Percentiles rank a stretch among this genome's conserved stretches.
These are phyloP conservation scores for Xerocomus nothofagi DNA, from an alignment of 1,284 basidiomycete genomes.

Conservation along the genomic window DNA sequence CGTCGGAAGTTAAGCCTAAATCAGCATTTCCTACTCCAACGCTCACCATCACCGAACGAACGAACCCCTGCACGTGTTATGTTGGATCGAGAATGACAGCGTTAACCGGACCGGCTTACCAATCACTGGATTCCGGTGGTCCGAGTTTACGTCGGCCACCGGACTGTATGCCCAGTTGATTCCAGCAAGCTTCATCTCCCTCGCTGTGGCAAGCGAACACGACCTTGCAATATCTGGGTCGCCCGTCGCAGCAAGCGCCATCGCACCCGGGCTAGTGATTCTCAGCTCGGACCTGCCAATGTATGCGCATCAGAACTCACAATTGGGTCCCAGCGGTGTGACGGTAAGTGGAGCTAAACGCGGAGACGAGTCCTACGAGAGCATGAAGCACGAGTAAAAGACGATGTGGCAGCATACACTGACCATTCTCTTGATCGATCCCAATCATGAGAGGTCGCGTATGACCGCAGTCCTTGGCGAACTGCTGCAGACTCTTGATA, in stretches of 20 bases:
- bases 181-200: conserved; percentile 58
- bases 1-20: neutral
- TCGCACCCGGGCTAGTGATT: conserved; percentile 62
- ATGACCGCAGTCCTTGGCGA: conserved; percentile 60
- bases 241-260: conserved; percentile 62
- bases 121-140: conserved; percentile 67
- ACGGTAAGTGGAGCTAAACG: conserved; percentile 48
- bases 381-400: neutral
- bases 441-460: conserved; percentile 58
- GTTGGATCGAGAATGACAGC: neutral
- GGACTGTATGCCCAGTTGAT: conserved; percentile 73
- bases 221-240: conserved; percentile 46
- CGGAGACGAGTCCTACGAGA: conserved; percentile 58
- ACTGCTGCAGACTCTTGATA: conserved; percentile 48
- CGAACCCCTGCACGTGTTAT: conserved; percentile 50
- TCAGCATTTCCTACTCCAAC: too few relatives aligned
- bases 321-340: conserved; percentile 60
- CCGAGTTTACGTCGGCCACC: conserved; percentile 68
- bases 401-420: conserved; percentile 1
- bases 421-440: conserved; percentile 72
- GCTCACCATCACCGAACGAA: conserved; percentile 64
- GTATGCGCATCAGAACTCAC: conserved; percentile 35
- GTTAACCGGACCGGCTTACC: conserved; percentile 39
- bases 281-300: neutral
- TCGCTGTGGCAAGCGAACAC: conserved; percentile 50